Base-by-base conservation (phyloP, 2,329 filamentous ascomycete genomes). In the Coleophoma cylindrospora region DNA sequence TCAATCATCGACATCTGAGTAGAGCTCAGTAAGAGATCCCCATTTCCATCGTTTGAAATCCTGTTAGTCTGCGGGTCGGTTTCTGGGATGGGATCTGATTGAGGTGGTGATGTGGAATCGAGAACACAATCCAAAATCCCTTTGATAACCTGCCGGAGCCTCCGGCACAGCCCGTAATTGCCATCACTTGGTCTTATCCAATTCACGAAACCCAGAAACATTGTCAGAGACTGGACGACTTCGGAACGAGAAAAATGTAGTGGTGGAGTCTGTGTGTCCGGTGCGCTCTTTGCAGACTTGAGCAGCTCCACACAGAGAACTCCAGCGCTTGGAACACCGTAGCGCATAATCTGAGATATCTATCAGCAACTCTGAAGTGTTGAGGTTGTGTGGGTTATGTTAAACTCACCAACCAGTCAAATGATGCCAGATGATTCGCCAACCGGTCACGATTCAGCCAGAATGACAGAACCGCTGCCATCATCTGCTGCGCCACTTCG, bases 131-230 rank as follows among this genome's bases (percentile, higher is more conserved):
- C 50, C 19, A 50, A 7, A 34, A 52, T 52, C 17, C 48, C 34
- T 27, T 34, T 34, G 41, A 50, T 15, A 22, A 52, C 43, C 10
- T 46, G 44, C 13, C 34, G 14, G 3, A 52, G 27, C 12, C 34
- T n/a, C 36, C 41, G 13, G 27, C 40, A 45, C 2, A 50, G 40
- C n/a, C 14, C 21, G 17, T 46, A 40, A 36, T 52, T 52, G 13
- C 50, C 50, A 27, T 52, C 47, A 13, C 47, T 52, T 8, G 47
- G 47, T 15, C 48, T 27, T 9, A 50, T 43, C 50, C 50, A 52
- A 33, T 45, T 34, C n/a, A 52, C 21, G 21, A 52, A 52, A 13
- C 32, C 40, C 12, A 44, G 38, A 34, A 52, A 52, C 34, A 52
- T 40, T 8, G 40, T 52, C 14, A 52, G 38, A 14, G 22, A 40